Conservation (phyloP, 148 eudicot genomes). For the Cornus florida region DNA sequence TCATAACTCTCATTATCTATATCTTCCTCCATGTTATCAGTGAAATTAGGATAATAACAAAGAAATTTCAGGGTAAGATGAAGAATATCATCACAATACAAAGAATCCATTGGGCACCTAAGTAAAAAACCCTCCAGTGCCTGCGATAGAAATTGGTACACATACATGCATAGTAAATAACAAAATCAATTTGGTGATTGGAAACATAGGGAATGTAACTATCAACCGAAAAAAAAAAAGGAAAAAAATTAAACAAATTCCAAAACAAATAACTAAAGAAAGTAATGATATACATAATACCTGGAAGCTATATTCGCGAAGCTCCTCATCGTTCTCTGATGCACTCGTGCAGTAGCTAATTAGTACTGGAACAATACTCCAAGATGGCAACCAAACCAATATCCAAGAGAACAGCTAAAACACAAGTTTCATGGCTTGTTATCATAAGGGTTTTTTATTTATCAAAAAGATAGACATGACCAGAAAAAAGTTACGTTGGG, state of each 20-base stretch:
- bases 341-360: slow-evolving; percentile 80
- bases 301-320: slow-evolving; percentile 98
- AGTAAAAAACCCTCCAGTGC: slow-evolving; percentile 93
- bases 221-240: too few species aligned
- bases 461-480: neutral
- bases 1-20: slow-evolving; percentile 68
- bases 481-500: neutral
- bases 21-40: slow-evolving; percentile 99
- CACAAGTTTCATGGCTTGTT: slow-evolving; percentile 9
- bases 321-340: slow-evolving; percentile 98
- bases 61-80: slow-evolving; percentile 83
- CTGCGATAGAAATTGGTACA: slow-evolving; percentile 41
- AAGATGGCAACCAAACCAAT: slow-evolving; percentile 93
- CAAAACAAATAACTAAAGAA: neutral
- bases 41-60: slow-evolving; percentile 96
- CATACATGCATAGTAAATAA: neutral
- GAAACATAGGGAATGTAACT: neutral
- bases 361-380: slow-evolving; percentile 84
- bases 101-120: slow-evolving; percentile 86
- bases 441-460: neutral
- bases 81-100: slow-evolving; percentile 73
- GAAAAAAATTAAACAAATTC: too few species aligned
- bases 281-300: slow-evolving; percentile 24
- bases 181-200: neutral
- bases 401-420: slow-evolving; percentile 92